Evolutionary conservation across 139 green algal genomes (phyloP), one percentile per base, ranked within the genome.

Genomic region (Chlorella sp.): DNA sequence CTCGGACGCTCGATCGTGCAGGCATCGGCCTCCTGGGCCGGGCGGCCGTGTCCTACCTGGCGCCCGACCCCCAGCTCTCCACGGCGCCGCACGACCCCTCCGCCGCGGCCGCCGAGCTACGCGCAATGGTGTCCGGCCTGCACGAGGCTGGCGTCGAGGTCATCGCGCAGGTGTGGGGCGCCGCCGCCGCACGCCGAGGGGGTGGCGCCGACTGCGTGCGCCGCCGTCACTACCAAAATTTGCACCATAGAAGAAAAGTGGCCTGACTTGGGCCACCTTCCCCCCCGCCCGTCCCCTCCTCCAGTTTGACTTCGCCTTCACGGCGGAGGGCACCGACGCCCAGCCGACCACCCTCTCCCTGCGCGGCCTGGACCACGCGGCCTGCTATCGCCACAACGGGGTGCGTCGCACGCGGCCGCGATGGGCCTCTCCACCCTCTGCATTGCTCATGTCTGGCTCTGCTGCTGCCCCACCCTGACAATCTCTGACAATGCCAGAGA

Each of bases 301-400:
- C 1, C 79, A 92, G 87, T 63, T 92, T 19, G 89, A 95, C 77
- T 89, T 90, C 73, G 93, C 89, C 74, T 84, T 94, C 43, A 95
- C 91, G 0, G 88, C 79, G 3, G 91, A 95, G 71, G 88, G 90
- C 50, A 73, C 73, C 0, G 86, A 91, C 61, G 86, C 85, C 62
- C 58, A 77, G 40, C 79, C 81, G 5, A 75, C 73, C 35, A 61
- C 85, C 8, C 43, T 76, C 27, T 87, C 76, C 35, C 78, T 90
- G 27, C 71, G 88, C 21, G 91, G 91, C 8, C 72, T 95, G 40
- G 90, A 94, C 64, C 81, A 87, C 17, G 81, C 74, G 29, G 72
- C 87, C 19, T 95, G 93, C 82, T 93, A 91, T 75, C 71, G 89
- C 64, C 67, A 0, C 61, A 80, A 74, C 61, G 53, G 43, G 77